phyloP scores from a whole-genome alignment of 1,284 basidiomycete species.

The Pisolithus thermaeus region DNA sequence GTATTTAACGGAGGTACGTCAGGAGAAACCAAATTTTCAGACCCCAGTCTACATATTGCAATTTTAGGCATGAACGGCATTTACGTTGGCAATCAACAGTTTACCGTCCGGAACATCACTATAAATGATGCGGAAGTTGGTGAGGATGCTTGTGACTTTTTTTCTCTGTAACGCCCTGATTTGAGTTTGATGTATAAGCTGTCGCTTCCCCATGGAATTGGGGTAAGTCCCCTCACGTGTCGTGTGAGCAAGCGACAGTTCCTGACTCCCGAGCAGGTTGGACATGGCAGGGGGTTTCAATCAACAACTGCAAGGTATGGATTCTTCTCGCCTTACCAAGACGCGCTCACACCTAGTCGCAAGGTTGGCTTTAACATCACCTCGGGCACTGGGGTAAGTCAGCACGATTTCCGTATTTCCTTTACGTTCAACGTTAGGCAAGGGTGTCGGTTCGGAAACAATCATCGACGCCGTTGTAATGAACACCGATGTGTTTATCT shows the following conservation, averaged over 20 bases:
- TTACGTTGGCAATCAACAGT: slow-evolving; percentile 29
- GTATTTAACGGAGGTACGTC: slow-evolving; percentile 43
- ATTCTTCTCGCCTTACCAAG: slow-evolving; percentile 1
- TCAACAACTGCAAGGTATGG: slow-evolving; percentile 41
- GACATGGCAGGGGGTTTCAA: slow-evolving; percentile 42
- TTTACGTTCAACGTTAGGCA: slow-evolving; percentile 5
- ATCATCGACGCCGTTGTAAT: slow-evolving; percentile 44
- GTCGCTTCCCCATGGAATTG: slow-evolving; percentile 39
- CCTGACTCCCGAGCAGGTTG: slow-evolving; percentile 28
- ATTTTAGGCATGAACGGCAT: slow-evolving; percentile 32
- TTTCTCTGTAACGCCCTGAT: neutral
- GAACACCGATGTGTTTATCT: slow-evolving; percentile 30
- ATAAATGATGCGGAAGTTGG: slow-evolving; percentile 38
- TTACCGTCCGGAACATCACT: slow-evolving; percentile 30
- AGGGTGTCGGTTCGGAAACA: slow-evolving; percentile 40
- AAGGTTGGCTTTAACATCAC: slow-evolving; percentile 41
- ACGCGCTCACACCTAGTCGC: neutral
- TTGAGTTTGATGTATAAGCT: slow-evolving; percentile 20
- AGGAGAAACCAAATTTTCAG: neutral
- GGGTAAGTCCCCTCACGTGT: slow-evolving; percentile 27
- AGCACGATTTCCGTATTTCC: neutral
- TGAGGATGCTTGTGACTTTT: slow-evolving; percentile 1
- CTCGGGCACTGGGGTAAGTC: slow-evolving; percentile 34
- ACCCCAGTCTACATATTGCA: neutral
- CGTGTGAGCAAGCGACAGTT: neutral